phyloP scores from a whole-genome alignment of 495 filamentous ascomycete genomes.

The Bryoglossum gracile region DNA sequence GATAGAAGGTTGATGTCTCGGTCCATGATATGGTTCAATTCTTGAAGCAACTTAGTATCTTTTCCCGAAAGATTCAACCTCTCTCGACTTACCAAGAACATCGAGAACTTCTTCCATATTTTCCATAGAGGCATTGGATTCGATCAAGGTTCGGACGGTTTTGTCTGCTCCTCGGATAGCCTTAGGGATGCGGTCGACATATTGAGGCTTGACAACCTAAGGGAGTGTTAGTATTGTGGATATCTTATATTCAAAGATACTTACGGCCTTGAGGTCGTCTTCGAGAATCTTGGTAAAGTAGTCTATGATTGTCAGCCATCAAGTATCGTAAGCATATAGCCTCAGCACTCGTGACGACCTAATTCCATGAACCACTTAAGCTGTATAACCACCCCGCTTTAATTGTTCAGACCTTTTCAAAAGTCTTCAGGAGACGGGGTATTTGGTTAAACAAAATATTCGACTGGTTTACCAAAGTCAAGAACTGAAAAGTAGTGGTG shows the following conservation, averaged over 20 bases:
- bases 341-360: no score
- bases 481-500: no score
- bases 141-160: conserved; percentile 68
- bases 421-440: no score
- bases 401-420: no score
- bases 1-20: conserved; percentile 85
- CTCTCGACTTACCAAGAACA: conserved; percentile 52
- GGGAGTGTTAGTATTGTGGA: no score
- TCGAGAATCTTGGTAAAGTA: conserved; percentile 98
- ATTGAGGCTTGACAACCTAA: conserved; percentile 98
- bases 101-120: conserved; percentile 83
- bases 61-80: neutral
- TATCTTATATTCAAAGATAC: no score
- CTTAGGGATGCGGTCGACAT: conserved; percentile 94
- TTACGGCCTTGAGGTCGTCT: conserved; percentile 91
- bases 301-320: conserved; percentile 54
- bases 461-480: no score
- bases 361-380: no score
- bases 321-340: no score
- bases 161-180: conserved; percentile 75
- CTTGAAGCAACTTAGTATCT: conserved; percentile 32
- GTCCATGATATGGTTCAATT: conserved; percentile 77
- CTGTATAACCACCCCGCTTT: no score
- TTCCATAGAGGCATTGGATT: conserved; percentile 62
- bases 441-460: no score